A percentile compares a stretch with the other conserved stretches of the same genome.
Conservation (phyloP, 495 filamentous ascomycete genomes). For the Talaromyces trachyspermus region DNA sequence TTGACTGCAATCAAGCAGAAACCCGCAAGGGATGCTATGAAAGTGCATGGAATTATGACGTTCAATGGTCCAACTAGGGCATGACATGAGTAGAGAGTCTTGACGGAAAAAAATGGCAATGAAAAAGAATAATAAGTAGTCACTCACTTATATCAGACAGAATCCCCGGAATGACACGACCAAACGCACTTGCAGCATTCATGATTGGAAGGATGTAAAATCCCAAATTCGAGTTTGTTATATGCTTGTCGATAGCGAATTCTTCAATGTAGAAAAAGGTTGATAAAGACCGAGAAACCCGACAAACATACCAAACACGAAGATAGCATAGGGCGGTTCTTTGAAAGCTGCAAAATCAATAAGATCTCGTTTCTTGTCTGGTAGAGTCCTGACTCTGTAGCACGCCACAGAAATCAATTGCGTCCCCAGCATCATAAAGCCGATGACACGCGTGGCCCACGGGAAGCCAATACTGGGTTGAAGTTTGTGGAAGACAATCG, state of each 20-base stretch:
- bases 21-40: neutral
- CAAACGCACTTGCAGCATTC: constrained; percentile 51
- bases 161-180: constrained; percentile 22
- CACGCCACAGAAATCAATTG: constrained; percentile 53
- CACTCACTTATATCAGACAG: constrained; percentile 23
- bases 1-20: constrained; percentile 62
- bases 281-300: constrained; percentile 43
- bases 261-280: constrained; percentile 63
- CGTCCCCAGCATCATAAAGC: constrained; percentile 55
- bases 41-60: too few relatives aligned
- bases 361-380: constrained; percentile 48
- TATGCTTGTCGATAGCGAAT: constrained; percentile 41
- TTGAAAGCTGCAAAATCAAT: constrained; percentile 2
- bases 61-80: constrained; percentile 40
- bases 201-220: constrained; percentile 64
- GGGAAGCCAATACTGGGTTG: constrained; percentile 58
- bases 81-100: constrained; percentile 32
- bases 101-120: too few relatives aligned
- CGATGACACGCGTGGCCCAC: constrained; percentile 66
- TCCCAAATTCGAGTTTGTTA: constrained; percentile 51
- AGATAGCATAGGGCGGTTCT: neutral
- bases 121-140: constrained; percentile 21
- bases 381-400: constrained; percentile 55
- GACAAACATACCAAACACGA: neutral
- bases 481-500: constrained; percentile 63